Percentiles rank a stretch among this genome's conserved stretches.
These are phyloP conservation scores for Lachancea dasiensis DNA, from an alignment of 805 yeast species.

Conservation along the genomic window DNA sequence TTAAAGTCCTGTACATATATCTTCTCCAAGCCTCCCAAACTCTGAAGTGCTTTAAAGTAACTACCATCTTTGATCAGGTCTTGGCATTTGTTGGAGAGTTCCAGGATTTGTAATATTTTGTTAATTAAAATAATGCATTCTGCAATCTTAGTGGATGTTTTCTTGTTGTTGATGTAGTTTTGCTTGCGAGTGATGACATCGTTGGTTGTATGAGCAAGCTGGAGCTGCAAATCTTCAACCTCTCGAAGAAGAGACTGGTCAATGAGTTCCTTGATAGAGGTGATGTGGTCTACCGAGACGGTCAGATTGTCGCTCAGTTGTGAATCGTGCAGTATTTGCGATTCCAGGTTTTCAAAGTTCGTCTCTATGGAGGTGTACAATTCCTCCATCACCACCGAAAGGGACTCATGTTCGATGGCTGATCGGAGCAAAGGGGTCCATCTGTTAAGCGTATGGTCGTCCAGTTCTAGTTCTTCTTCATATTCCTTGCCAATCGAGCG, in stretches of 20 bases:
- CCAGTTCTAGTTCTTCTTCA: constrained; percentile 24
- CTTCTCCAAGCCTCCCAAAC: constrained; percentile 66
- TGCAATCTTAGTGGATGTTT: constrained; percentile 58
- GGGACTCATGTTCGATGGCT: constrained; percentile 23
- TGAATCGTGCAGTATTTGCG: constrained; percentile 29
- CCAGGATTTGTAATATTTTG: constrained; percentile 73
- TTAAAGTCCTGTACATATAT: constrained; percentile 66
- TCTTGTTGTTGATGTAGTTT: constrained; percentile 51
- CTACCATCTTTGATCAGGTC: constrained; percentile 68
- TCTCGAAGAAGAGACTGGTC: constrained; percentile 46
- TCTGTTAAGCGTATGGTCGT: constrained; percentile 27
- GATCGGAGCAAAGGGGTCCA: constrained; percentile 32
- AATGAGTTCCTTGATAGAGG: constrained; percentile 53
- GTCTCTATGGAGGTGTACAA: constrained; percentile 30
- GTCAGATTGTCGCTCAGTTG: constrained; percentile 31
- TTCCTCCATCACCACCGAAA: constrained; percentile 24
- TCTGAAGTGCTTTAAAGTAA: constrained; percentile 81
- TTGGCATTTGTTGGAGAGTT: constrained; percentile 78
- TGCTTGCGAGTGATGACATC: constrained; percentile 60
- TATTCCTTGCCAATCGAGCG: constrained; percentile 11
- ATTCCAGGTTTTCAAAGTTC: constrained; percentile 30
- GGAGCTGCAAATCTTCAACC: constrained; percentile 49
- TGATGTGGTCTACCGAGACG: constrained; percentile 56
- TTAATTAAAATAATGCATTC: constrained; percentile 66
- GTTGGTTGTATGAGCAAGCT: constrained; percentile 58